Evolutionary conservation across 2,329 filamentous ascomycete species (phyloP).

Genomic region (Beauveria sp.): DNA sequence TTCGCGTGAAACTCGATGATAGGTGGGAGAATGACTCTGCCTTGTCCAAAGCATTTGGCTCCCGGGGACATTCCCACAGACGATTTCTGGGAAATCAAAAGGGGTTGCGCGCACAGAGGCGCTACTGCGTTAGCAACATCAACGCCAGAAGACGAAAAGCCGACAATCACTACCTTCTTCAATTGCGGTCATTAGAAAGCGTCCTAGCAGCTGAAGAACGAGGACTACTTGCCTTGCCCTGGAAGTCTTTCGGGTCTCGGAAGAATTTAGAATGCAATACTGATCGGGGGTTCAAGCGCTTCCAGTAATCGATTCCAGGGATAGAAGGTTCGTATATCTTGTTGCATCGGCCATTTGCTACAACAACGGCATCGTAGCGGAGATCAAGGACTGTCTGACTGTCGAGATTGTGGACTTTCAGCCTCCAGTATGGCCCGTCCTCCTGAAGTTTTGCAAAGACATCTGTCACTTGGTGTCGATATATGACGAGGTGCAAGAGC

Average conservation of each 20-base stretch:
- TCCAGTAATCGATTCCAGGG: background rate
- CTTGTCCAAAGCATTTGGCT: background rate
- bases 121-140: background rate
- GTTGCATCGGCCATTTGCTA: background rate
- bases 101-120: background rate
- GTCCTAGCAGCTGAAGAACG: too few species aligned
- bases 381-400: background rate
- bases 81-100: background rate
- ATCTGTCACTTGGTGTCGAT: constrained; percentile 1
- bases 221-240: background rate
- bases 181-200: too few species aligned
- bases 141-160: background rate
- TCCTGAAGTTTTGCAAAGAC: background rate
- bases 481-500: background rate
- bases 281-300: background rate
- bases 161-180: background rate
- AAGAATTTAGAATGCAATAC: constrained; percentile 1
- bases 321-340: background rate
- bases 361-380: background rate
- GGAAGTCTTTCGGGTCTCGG: background rate
- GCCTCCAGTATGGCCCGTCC: background rate
- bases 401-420: background rate
- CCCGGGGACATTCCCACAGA: background rate
- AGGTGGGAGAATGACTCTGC: too few species aligned
- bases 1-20: too few species aligned